phyloP scores from a whole-genome alignment of 1,284 basidiomycete species.

The Papiliotrema laurentii region DNA sequence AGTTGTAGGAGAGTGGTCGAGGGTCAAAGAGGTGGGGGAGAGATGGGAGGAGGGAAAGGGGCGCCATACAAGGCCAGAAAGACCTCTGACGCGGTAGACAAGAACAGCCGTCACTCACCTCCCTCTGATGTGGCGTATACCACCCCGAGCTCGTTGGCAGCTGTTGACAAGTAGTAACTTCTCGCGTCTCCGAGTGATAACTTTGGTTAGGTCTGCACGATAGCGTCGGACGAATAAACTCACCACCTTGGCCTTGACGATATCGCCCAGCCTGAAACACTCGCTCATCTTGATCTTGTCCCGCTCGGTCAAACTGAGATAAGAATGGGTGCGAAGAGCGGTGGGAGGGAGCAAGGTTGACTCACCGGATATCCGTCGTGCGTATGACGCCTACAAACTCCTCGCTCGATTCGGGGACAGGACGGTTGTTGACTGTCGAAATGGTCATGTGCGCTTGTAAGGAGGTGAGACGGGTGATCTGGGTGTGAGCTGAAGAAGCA shows the following conservation, averaged over 20 bases:
- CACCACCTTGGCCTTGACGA: constrained; percentile 87
- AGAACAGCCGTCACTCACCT: constrained; percentile 23
- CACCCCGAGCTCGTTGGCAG: constrained; percentile 80
- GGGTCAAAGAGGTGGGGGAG: no score
- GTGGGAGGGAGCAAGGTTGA: background rate
- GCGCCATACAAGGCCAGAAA: background rate
- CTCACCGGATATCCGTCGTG: constrained; percentile 74
- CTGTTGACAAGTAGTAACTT: constrained; percentile 92
- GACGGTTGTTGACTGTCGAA: constrained; percentile 83
- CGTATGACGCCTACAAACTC: constrained; percentile 92
- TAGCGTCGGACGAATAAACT: constrained; percentile 40
- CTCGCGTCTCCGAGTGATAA: constrained; percentile 88
- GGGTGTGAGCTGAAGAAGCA: constrained; percentile 11
- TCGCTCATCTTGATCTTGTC: constrained; percentile 89
- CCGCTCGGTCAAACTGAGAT: constrained; percentile 67
- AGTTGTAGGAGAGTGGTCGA: background rate
- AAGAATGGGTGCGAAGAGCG: background rate
- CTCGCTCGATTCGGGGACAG: constrained; percentile 72
- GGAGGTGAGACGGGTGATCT: constrained; percentile 73
- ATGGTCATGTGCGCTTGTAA: constrained; percentile 83
- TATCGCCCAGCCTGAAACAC: constrained; percentile 93
- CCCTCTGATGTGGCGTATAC: constrained; percentile 45
- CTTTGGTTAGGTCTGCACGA: constrained; percentile 50
- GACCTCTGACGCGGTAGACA: background rate
- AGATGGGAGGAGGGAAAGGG: no score